Evolutionary conservation across 805 yeast genomes (phyloP).

Genomic region (Ogataea parapolymorpha): DNA sequence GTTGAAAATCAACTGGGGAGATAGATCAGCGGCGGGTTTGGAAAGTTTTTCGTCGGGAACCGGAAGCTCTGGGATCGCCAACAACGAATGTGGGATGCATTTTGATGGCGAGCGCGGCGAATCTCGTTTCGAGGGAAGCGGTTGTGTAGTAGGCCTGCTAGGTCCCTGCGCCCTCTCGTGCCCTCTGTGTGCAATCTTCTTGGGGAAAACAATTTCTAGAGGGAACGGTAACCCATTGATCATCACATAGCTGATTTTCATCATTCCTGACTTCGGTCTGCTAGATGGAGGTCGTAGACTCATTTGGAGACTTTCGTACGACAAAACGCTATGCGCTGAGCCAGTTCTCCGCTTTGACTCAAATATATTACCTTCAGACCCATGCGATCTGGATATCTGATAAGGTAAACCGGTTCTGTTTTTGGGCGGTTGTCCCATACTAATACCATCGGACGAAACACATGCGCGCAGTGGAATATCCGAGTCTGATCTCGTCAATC

Average conservation of each 20-base stretch:
- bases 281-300: constrained; percentile 3
- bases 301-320: constrained; percentile 7
- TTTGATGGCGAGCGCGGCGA: neutral
- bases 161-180: neutral
- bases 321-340: constrained; percentile 6
- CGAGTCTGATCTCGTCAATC: neutral
- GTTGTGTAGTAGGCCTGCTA: constrained; percentile 7
- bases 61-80: constrained; percentile 8
- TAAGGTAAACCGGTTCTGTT: neutral
- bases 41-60: neutral
- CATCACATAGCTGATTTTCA: constrained; percentile 20
- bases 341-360: constrained; percentile 1
- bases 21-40: neutral
- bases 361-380: constrained; percentile 2
- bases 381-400: neutral
- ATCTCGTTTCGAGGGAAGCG: neutral
- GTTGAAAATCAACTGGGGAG: constrained; percentile 6
- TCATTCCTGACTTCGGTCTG: constrained; percentile 2
- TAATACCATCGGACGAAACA: neutral
- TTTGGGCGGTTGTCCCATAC: constrained; percentile 4
- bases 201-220: constrained; percentile 26
- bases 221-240: constrained; percentile 31
- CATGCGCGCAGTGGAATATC: neutral
- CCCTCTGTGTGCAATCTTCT: constrained; percentile 23
- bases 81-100: constrained; percentile 4